Conservation (phyloP, 2,329 filamentous ascomycete species). For the Neopestalotiopsis clavispora region DNA sequence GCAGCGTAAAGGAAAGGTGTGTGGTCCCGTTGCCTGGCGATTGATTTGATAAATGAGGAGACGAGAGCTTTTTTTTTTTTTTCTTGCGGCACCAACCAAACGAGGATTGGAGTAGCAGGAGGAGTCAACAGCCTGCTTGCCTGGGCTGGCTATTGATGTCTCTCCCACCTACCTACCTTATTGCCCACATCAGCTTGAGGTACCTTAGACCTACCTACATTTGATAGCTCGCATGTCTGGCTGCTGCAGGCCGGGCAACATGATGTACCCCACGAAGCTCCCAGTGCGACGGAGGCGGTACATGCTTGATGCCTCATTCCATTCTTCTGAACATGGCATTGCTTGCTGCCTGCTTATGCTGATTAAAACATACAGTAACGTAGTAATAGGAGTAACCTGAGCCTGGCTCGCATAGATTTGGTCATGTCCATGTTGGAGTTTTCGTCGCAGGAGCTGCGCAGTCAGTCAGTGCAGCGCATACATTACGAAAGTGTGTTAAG, state of each 20-base stretch:
- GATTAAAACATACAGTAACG: neutral
- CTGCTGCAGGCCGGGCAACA: neutral
- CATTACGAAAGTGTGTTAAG: constrained; percentile 1
- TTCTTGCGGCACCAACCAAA: neutral
- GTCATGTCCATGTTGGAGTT: neutral
- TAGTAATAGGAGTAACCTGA: neutral
- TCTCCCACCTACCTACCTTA: neutral
- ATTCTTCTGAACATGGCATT: neutral
- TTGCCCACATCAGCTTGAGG: neutral
- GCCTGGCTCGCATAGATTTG: neutral
- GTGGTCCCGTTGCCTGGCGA: constrained; percentile 5
- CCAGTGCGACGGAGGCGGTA: neutral
- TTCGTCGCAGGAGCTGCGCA: neutral
- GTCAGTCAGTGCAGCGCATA: constrained; percentile 1
- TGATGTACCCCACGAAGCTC: neutral
- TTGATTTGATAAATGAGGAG: neutral
- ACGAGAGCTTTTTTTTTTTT: neutral
- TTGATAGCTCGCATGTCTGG: neutral
- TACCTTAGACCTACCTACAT: too few species aligned
- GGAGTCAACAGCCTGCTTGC: neutral
- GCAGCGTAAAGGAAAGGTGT: constrained; percentile 11
- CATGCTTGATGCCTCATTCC: neutral
- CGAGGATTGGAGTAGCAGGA: neutral
- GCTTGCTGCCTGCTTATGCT: neutral
- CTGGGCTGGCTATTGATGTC: neutral